Percentiles rank a stretch among this genome's conserved stretches.
phyloP scores from a whole-genome alignment of 2,329 filamentous ascomycete species.

The Pseudogymnoascus sp. region DNA sequence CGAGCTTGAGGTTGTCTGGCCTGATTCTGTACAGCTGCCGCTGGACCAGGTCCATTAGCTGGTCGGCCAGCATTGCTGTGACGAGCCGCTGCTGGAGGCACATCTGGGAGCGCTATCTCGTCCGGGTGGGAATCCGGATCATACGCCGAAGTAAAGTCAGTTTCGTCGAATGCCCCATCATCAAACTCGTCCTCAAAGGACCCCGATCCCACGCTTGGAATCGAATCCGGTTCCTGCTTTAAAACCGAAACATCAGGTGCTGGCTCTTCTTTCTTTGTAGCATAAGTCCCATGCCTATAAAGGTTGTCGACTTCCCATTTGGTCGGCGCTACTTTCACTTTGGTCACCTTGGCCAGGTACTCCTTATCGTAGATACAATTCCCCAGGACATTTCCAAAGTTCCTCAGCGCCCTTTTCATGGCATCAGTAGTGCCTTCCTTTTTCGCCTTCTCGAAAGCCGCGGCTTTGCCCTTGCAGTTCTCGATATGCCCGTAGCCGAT shows the following conservation, averaged over 20 bases:
- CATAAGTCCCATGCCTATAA: conserved; percentile 68
- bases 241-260: conserved; percentile 24
- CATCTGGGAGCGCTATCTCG: conserved; percentile 52
- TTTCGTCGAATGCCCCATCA: conserved; percentile 62
- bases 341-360: conserved; percentile 82
- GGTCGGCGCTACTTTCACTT: conserved; percentile 69
- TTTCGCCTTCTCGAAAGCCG: conserved; percentile 92
- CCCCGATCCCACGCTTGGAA: conserved; percentile 18
- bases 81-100: conserved; percentile 15
- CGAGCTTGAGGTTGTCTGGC: conserved; percentile 22
- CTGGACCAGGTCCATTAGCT: conserved; percentile 11
- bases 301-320: conserved; percentile 73
- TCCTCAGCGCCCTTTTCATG: conserved; percentile 79
- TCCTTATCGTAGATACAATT: conserved; percentile 98
- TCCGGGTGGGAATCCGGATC: conserved; percentile 59
- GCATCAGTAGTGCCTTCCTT: conserved; percentile 96
- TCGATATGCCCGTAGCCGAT: conserved; percentile 95
- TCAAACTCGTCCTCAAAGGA: conserved; percentile 44
- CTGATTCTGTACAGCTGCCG: conserved; percentile 18
- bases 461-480: conserved; percentile 89
- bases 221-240: conserved; percentile 16
- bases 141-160: conserved; percentile 62
- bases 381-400: conserved; percentile 92
- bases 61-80: conserved; percentile 16
- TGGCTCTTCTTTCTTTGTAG: conserved; percentile 24